Evolutionary conservation across 495 filamentous ascomycete species (phyloP).

Genomic region (Penicillium malachiteum): DNA sequence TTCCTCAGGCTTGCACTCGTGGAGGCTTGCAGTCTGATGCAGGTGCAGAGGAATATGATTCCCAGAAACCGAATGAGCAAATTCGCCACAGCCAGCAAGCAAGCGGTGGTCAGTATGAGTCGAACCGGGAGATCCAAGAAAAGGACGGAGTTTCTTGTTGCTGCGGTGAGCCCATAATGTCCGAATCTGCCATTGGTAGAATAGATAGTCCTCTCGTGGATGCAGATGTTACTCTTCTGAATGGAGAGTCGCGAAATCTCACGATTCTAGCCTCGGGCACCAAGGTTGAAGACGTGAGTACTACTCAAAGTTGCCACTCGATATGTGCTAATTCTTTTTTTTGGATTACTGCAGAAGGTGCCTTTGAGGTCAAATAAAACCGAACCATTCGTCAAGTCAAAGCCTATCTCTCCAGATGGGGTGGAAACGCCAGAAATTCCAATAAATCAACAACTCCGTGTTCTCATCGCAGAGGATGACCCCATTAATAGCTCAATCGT

Average conservation of each 20-base stretch:
- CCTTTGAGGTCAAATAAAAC: not conserved
- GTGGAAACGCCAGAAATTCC: not conserved
- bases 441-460: conserved; percentile 41
- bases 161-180: conserved; percentile 13
- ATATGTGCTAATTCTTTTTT: not conserved
- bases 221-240: conserved; percentile 13
- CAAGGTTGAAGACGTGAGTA: not conserved
- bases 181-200: conserved; percentile 6
- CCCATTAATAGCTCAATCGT: conserved; percentile 85
- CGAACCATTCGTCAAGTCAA: not conserved
- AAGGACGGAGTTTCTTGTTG: conserved; percentile 1
- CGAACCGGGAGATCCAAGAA: conserved; percentile 7
- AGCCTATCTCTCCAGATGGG: not conserved
- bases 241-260: conserved; percentile 15
- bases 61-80: not conserved
- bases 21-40: not conserved
- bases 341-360: not conserved
- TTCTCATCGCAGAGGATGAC: conserved; percentile 85
- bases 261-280: conserved; percentile 2
- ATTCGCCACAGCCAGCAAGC: not conserved
- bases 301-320: not conserved
- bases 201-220: conserved; percentile 8
- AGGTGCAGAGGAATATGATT: not conserved
- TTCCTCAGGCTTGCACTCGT: not conserved
- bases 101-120: not conserved